Conservation (phyloP, 306 rosid genomes). For the Quercus variabilis region DNA sequence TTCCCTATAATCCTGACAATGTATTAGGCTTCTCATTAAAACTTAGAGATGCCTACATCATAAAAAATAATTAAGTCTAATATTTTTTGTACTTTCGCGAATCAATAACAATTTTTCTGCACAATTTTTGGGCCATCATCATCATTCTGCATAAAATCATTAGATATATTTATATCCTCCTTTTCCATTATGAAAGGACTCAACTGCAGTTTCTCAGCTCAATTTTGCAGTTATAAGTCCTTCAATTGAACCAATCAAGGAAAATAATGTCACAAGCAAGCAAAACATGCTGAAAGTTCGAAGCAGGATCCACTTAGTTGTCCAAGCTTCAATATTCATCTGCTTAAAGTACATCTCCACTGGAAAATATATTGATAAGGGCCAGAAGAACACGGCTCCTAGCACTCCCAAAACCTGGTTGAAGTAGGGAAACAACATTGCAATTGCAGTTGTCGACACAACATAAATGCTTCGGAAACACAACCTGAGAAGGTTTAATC, state of each 20-base stretch:
- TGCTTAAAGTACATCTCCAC: slow-evolving; percentile 68
- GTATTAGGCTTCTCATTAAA: neutral
- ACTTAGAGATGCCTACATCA: neutral
- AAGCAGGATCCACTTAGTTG: slow-evolving; percentile 52
- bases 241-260: slow-evolving; percentile 55
- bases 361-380: slow-evolving; percentile 58
- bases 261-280: slow-evolving; percentile 43
- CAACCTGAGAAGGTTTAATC: slow-evolving; percentile 40
- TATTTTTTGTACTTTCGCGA: neutral
- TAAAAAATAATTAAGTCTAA: neutral
- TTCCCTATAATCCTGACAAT: no score
- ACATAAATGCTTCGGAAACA: slow-evolving; percentile 55
- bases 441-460: slow-evolving; percentile 43
- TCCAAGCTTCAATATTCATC: slow-evolving; percentile 42
- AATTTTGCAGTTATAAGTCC: slow-evolving; percentile 51
- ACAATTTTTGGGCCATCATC: neutral
- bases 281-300: slow-evolving; percentile 41
- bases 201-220: slow-evolving; percentile 23
- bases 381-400: slow-evolving; percentile 62
- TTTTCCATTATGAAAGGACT: neutral
- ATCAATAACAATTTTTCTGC: neutral
- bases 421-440: slow-evolving; percentile 68
- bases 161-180: neutral
- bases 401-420: slow-evolving; percentile 65
- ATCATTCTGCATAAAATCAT: neutral